Percentiles rank a stretch among this genome's conserved stretches.
phyloP scores from a whole-genome alignment of 768 basidiomycete species.

The Leucosporidium creatinivorum region DNA sequence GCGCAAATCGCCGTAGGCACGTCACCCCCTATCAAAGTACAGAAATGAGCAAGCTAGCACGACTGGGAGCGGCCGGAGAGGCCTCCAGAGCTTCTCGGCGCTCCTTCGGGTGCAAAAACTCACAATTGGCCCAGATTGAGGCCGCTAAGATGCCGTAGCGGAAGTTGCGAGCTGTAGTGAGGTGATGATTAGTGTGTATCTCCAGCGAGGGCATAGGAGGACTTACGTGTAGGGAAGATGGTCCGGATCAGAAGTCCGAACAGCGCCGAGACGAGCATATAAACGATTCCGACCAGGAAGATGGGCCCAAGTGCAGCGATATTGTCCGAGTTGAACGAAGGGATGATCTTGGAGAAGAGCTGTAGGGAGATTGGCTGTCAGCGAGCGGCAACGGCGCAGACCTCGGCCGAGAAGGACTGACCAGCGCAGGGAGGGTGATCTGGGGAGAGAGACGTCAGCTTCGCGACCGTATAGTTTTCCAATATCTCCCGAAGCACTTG shows the following conservation, averaged over 20 bases:
- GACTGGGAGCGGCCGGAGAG: not conserved
- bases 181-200: too few relatives aligned
- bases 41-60: too few relatives aligned
- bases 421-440: not conserved
- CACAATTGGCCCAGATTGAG: constrained; percentile 62
- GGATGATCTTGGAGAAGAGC: constrained; percentile 16
- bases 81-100: too few relatives aligned
- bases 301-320: constrained; percentile 6
- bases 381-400: not conserved
- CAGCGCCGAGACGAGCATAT: not conserved
- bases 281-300: not conserved
- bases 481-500: too few relatives aligned
- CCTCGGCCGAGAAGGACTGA: too few relatives aligned
- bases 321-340: constrained; percentile 23
- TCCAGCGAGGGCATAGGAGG: too few relatives aligned
- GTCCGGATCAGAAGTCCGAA: constrained; percentile 50
- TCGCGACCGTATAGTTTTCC: too few relatives aligned
- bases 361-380: not conserved
- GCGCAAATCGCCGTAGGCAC: constrained; percentile 55
- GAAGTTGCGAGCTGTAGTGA: constrained; percentile 53
- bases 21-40: not conserved
- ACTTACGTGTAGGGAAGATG: constrained; percentile 58
- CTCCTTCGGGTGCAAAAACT: too few relatives aligned
- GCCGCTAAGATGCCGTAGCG: constrained; percentile 63
- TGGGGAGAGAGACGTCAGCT: not conserved